Evolutionary conservation across 257 asterid genomes (phyloP).

Genomic region (Rubia yunnanensis): DNA sequence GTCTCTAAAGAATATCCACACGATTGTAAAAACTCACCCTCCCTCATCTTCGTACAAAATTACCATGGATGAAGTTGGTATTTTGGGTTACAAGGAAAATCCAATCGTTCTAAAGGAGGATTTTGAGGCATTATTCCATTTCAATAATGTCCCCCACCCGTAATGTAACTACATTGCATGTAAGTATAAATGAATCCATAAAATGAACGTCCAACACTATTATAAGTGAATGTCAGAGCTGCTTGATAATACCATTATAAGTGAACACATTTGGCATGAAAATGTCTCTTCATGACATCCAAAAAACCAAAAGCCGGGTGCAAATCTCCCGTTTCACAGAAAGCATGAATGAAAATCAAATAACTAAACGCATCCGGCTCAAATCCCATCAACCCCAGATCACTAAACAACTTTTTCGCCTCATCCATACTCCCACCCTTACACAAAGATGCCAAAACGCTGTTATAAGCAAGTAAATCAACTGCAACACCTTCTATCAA

Average conservation of each 20-base stretch:
- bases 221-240: too few species aligned
- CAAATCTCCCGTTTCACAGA: constrained; percentile 47
- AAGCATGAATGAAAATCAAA: constrained; percentile 61
- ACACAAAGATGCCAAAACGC: constrained; percentile 59
- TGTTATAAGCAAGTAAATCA: constrained; percentile 77
- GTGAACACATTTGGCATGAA: constrained; percentile 71
- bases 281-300: constrained; percentile 61
- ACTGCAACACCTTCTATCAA: constrained; percentile 40
- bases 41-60: too few species aligned
- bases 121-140: too few species aligned
- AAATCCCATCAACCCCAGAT: constrained; percentile 47
- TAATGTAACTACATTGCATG: too few species aligned
- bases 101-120: too few species aligned
- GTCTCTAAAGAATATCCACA: too few species aligned
- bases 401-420: constrained; percentile 46
- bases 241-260: constrained; percentile 57
- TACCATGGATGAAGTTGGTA: too few species aligned
- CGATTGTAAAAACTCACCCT: too few species aligned
- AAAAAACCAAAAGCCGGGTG: constrained; percentile 59
- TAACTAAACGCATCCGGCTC: constrained; percentile 75
- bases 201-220: too few species aligned
- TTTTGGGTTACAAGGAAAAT: too few species aligned
- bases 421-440: constrained; percentile 67
- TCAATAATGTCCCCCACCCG: too few species aligned
- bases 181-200: too few species aligned